These are phyloP conservation scores for Penicillium sp. DNA, from an alignment of 2,329 filamentous ascomycete species.

Conservation along the genomic window DNA sequence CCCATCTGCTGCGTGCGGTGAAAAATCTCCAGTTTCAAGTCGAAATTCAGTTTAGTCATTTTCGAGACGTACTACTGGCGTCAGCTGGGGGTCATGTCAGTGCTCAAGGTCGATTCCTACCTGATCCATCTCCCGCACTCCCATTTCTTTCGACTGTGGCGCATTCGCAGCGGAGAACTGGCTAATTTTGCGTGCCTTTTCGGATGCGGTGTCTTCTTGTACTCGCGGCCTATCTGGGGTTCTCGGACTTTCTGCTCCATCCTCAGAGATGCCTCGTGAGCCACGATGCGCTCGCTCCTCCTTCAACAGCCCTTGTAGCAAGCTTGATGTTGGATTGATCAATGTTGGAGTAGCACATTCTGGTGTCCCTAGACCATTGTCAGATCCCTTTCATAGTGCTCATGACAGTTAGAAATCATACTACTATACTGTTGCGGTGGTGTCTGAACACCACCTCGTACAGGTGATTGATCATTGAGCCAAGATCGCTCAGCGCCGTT, in stretches of 20 bases:
- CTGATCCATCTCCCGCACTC: constrained; percentile 44
- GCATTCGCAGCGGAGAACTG: constrained; percentile 31
- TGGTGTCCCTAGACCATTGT: constrained; percentile 25
- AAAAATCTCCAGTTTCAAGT: constrained; percentile 45
- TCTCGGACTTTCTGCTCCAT: constrained; percentile 22
- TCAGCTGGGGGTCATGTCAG: constrained; percentile 11
- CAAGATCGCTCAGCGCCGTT: constrained; percentile 30
- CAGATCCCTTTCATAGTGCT: not conserved
- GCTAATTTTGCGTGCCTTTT: constrained; percentile 35
- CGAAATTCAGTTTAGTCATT: constrained; percentile 46
- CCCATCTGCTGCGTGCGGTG: constrained; percentile 41
- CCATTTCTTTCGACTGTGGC: constrained; percentile 42
- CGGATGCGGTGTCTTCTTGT: constrained; percentile 36
- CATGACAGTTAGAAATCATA: constrained; percentile 14
- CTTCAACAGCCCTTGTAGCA: constrained; percentile 43
- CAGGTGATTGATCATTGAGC: constrained; percentile 31
- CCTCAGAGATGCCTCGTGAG: constrained; percentile 28
- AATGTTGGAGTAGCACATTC: constrained; percentile 32
- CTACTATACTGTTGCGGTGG: constrained; percentile 26
- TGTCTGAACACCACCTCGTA: constrained; percentile 20
- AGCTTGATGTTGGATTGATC: constrained; percentile 41
- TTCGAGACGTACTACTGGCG: constrained; percentile 42
- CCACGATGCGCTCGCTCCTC: constrained; percentile 42
- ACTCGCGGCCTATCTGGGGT: constrained; percentile 28
- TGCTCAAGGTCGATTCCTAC: constrained; percentile 18